phyloP scores from a whole-genome alignment of 495 filamentous ascomycete genomes.

The Lineolata rhizophorae region DNA sequence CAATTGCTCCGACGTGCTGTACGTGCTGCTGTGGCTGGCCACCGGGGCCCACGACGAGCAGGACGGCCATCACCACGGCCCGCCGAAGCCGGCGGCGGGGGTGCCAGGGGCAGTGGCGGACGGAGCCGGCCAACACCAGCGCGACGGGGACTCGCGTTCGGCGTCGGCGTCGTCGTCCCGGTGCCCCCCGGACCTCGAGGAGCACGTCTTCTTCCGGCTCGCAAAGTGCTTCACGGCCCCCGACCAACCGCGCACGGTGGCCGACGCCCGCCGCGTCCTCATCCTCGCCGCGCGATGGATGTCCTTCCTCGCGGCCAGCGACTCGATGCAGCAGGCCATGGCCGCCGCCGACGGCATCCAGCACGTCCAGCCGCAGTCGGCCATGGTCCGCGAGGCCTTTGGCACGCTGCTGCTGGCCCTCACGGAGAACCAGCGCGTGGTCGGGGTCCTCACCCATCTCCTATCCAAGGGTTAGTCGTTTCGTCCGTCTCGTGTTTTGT shows the following conservation, averaged over 20 bases:
- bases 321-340: neutral
- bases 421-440: no score
- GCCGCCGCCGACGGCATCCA: no score
- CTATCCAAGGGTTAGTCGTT: no score
- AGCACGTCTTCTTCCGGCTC: slow-evolving; percentile 29
- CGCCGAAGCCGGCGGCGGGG: slow-evolving; percentile 3
- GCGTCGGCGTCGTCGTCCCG: no score
- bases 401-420: neutral
- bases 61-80: no score
- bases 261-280: slow-evolving; percentile 14
- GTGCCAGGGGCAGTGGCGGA: no score
- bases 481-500: no score
- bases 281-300: slow-evolving; percentile 18
- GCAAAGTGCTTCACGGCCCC: slow-evolving; percentile 23
- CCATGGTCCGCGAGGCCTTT: neutral
- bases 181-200: slow-evolving; percentile 22
- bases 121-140: no score
- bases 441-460: no score
- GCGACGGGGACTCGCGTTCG: slow-evolving; percentile 6
- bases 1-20: slow-evolving; percentile 34
- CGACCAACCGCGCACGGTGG: slow-evolving; percentile 9
- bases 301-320: no score
- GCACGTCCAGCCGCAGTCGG: neutral
- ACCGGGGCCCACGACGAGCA: slow-evolving; percentile 37
- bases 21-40: slow-evolving; percentile 29